A percentile compares a stretch with the other conserved stretches of the same genome.
Evolutionary conservation across 345 rosid genomes (phyloP).

Genomic region (Cardamine resedifolia): DNA sequence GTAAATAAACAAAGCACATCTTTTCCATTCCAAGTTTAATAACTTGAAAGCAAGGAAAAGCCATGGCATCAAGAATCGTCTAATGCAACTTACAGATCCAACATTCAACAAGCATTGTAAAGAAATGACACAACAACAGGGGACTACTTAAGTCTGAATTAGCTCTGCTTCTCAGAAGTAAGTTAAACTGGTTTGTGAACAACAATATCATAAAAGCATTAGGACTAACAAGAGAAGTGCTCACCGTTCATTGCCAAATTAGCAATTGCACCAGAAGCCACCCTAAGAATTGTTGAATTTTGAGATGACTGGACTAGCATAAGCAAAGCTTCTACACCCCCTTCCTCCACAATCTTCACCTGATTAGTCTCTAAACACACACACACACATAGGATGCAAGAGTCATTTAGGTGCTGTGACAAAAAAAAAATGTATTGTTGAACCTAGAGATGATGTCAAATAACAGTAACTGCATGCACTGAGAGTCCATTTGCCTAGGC

Average conservation of each 20-base stretch:
- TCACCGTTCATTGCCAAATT: constrained; percentile 97
- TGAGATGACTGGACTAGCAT: constrained; percentile 63
- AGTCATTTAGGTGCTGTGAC: constrained; percentile 11
- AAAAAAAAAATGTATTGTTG: not conserved
- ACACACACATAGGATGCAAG: constrained; percentile 9
- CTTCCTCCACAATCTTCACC: constrained; percentile 87
- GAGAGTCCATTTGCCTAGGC: not conserved
- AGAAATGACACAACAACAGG: constrained; percentile 13
- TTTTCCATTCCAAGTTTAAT: not conserved
- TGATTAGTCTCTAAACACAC: constrained; percentile 68
- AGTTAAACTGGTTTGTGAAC: not conserved
- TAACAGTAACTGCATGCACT: not conserved
- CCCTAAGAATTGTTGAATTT: constrained; percentile 78
- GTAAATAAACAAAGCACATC: not conserved
- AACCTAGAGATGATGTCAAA: not conserved
- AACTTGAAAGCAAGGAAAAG: not conserved
- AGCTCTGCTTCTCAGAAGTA: not conserved
- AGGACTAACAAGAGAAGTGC: constrained; percentile 16
- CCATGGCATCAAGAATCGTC: constrained; percentile 1
- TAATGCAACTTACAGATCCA: constrained; percentile 1
- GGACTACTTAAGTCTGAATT: not conserved
- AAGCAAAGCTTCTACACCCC: constrained; percentile 88
- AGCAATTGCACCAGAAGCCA: constrained; percentile 96
- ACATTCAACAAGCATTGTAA: constrained; percentile 5
- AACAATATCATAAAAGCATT: constrained; percentile 7